phyloP scores from a whole-genome alignment of 2,329 filamentous ascomycete genomes.

The Penicillium hesseltinei region DNA sequence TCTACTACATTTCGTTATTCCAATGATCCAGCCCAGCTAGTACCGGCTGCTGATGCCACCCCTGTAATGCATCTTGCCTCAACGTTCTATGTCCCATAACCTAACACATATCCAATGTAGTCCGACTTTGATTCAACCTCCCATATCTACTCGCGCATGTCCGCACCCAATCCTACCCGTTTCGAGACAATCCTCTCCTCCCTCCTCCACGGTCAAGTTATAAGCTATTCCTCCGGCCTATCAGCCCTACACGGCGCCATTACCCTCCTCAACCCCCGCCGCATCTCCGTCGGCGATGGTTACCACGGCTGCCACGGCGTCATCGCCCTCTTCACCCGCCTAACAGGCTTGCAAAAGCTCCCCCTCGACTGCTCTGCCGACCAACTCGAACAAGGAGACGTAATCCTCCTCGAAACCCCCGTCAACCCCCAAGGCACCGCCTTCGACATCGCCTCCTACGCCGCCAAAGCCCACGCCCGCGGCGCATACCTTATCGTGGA shows the following conservation, averaged over 20 bases:
- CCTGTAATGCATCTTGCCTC: conserved; percentile 45
- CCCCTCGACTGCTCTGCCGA: conserved; percentile 66
- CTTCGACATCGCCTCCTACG: conserved; percentile 68
- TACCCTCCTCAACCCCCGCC: conserved; percentile 77
- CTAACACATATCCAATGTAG: conserved; percentile 14
- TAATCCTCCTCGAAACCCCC: conserved; percentile 90
- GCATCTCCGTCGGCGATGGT: conserved; percentile 76
- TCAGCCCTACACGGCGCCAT: conserved; percentile 85
- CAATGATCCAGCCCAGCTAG: conserved; percentile 65
- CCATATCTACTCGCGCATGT: conserved; percentile 81
- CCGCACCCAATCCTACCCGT: conserved; percentile 75
- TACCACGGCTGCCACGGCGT: conserved; percentile 96
- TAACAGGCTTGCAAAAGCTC: conserved; percentile 72
- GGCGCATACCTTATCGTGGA: conserved; percentile 82
- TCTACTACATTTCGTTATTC: conserved; percentile 88
- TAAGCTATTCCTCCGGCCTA: conserved; percentile 83
- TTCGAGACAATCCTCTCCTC: conserved; percentile 78
- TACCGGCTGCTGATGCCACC: conserved; percentile 50
- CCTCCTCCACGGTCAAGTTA: conserved; percentile 61
- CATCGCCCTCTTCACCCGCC: conserved; percentile 67
- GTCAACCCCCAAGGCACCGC: conserved; percentile 87
- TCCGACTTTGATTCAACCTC: conserved; percentile 32
- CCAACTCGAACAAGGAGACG: conserved; percentile 70
- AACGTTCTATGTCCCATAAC: background rate
- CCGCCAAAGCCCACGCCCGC: conserved; percentile 65